Evolutionary conservation across 1,284 basidiomycete species (phyloP).

Genomic region (Tylopilus sp.): DNA sequence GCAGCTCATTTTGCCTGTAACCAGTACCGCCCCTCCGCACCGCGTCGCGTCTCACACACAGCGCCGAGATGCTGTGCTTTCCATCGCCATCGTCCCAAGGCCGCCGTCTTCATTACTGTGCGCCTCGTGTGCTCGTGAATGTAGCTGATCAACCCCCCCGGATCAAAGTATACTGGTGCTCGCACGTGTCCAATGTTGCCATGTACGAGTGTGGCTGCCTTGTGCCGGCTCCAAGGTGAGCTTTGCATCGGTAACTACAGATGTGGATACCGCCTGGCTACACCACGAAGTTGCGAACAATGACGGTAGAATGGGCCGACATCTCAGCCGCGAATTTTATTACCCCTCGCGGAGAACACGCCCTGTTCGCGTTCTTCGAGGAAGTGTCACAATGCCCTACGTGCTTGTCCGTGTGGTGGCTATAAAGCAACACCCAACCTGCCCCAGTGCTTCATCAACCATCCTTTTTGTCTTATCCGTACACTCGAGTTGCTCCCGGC

Average conservation of each 20-base stretch:
- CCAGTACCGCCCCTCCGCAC: constrained; percentile 2
- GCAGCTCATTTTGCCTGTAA: too few species aligned
- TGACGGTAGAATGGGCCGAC: constrained; percentile 8
- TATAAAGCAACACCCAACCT: constrained; percentile 25
- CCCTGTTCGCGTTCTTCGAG: constrained; percentile 25
- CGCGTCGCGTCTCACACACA: background rate
- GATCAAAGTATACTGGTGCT: constrained; percentile 17
- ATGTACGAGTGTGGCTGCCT: constrained; percentile 13
- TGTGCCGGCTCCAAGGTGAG: constrained; percentile 15
- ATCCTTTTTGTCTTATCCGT: constrained; percentile 30
- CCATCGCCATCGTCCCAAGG: background rate
- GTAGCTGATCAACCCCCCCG: constrained; percentile 13
- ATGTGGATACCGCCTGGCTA: constrained; percentile 8
- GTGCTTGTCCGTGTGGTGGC: constrained; percentile 8
- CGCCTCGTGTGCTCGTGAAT: constrained; percentile 21
- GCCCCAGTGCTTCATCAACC: constrained; percentile 12
- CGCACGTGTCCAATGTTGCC: constrained; percentile 15
- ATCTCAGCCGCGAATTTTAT: constrained; percentile 15
- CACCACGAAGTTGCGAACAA: constrained; percentile 14
- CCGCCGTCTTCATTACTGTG: constrained; percentile 1
- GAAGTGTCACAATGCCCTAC: constrained; percentile 11
- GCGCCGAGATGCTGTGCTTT: constrained; percentile 5
- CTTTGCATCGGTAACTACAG: constrained; percentile 17
- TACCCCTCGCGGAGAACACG: constrained; percentile 33
- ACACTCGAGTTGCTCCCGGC: constrained; percentile 29